phyloP scores from a whole-genome alignment of 805 yeast species.

The Nakazawaea holstii region DNA sequence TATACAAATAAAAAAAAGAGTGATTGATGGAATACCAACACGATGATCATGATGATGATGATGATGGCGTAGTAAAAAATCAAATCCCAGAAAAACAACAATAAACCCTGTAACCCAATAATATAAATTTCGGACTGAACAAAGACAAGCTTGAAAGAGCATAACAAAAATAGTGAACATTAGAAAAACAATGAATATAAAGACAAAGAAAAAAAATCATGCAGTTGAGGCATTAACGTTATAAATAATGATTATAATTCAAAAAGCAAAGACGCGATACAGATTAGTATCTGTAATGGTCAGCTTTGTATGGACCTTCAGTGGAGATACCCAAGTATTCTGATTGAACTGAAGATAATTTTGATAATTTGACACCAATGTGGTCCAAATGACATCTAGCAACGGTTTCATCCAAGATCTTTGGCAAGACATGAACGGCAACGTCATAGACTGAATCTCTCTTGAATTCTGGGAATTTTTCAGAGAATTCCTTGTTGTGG shows the following conservation, averaged over 20 bases:
- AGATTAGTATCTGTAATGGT: slow-evolving; percentile 90
- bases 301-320: slow-evolving; percentile 98
- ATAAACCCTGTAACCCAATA: too few relatives aligned
- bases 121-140: neutral
- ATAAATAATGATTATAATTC: slow-evolving; percentile 1
- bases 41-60: too few relatives aligned
- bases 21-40: neutral
- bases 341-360: slow-evolving; percentile 74
- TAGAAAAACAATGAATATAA: neutral
- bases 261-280: neutral
- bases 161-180: neutral
- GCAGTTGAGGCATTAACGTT: slow-evolving; percentile 15
- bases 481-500: slow-evolving; percentile 72
- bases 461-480: slow-evolving; percentile 80
- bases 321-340: slow-evolving; percentile 89
- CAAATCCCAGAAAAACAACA: too few relatives aligned
- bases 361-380: slow-evolving; percentile 84
- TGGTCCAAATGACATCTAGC: slow-evolving; percentile 95
- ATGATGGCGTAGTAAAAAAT: too few relatives aligned
- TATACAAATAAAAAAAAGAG: neutral
- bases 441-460: slow-evolving; percentile 86
- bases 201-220: slow-evolving; percentile 1
- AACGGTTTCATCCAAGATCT: slow-evolving; percentile 97
- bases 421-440: slow-evolving; percentile 96
- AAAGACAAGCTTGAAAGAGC: neutral